Percentiles rank a stretch among this genome's conserved stretches.
phyloP scores from a whole-genome alignment of 345 rosid species.

The Lagerstroemia speciosa region DNA sequence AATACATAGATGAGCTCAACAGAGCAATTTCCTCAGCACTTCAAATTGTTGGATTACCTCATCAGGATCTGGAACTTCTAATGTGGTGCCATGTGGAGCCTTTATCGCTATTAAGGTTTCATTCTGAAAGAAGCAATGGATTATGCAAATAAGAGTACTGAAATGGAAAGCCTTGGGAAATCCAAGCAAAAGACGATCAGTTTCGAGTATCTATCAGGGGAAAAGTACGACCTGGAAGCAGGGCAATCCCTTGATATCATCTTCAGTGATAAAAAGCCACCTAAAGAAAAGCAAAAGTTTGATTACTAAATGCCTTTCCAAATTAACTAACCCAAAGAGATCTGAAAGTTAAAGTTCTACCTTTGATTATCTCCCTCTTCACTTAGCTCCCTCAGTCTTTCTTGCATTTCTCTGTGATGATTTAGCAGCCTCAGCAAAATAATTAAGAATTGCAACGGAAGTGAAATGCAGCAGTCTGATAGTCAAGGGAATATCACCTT shows the following conservation, averaged over 20 bases:
- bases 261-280: conserved; percentile 95
- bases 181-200: conserved; percentile 1
- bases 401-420: conserved; percentile 77
- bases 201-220: conserved; percentile 2
- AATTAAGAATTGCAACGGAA: conserved; percentile 1
- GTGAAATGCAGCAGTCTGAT: conserved; percentile 4
- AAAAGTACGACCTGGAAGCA: conserved; percentile 67
- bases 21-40: conserved; percentile 3
- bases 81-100: conserved; percentile 99
- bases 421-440: conserved; percentile 21
- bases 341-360: conserved; percentile 28
- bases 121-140: conserved; percentile 38
- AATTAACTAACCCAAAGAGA: neutral
- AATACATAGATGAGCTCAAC: neutral
- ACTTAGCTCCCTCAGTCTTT: conserved; percentile 68
- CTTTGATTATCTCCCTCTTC: conserved; percentile 81
- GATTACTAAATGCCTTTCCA: neutral
- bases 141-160: conserved; percentile 5
- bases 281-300: conserved; percentile 18
- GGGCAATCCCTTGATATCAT: conserved; percentile 83
- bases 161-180: conserved; percentile 5
- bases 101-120: conserved; percentile 91
- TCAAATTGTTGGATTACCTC: conserved; percentile 48
- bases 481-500: conserved; percentile 28
- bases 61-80: conserved; percentile 99